Conservation (phyloP, 2,329 filamentous ascomycete genomes). For the Calycina herbarum region DNA sequence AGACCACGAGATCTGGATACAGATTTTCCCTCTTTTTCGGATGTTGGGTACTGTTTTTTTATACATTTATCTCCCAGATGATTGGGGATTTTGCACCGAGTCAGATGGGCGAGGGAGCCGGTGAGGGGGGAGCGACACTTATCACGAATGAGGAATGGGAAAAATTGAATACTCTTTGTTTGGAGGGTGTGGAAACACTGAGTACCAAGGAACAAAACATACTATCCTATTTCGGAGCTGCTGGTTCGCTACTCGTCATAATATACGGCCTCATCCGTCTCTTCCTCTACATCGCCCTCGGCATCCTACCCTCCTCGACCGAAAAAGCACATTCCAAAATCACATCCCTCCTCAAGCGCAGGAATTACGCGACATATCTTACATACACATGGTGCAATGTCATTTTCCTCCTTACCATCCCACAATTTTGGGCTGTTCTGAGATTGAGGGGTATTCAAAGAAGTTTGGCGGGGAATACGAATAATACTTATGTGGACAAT, state of each 20-base stretch:
- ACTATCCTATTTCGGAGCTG: background rate
- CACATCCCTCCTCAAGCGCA: background rate
- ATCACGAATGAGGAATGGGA: slow-evolving; percentile 16
- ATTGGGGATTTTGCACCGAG: slow-evolving; percentile 18
- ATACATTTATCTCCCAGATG: slow-evolving; percentile 22
- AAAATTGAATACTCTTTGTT: background rate
- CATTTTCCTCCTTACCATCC: slow-evolving; percentile 8
- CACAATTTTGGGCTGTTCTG: slow-evolving; percentile 19
- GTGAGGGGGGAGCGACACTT: slow-evolving; percentile 13
- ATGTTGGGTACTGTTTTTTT: slow-evolving; percentile 22
- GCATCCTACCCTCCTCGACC: background rate
- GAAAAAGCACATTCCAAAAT: background rate
- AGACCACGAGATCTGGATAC: slow-evolving; percentile 11
- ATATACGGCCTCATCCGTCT: background rate
- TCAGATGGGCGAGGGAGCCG: slow-evolving; percentile 17
- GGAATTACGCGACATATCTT: background rate
- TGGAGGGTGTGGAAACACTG: background rate
- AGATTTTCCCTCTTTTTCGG: slow-evolving; percentile 18
- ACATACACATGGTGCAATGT: background rate
- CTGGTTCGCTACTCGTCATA: background rate
- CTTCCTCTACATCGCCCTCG: background rate
- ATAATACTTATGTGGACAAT: slow-evolving; percentile 19
- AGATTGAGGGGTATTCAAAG: slow-evolving; percentile 18
- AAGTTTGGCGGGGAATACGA: slow-evolving; percentile 12
- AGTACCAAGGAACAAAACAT: background rate